Evolutionary conservation across 441 rosid species (phyloP), one percentile per base, ranked within the genome.

Genomic region (Brassica hybrid): DNA sequence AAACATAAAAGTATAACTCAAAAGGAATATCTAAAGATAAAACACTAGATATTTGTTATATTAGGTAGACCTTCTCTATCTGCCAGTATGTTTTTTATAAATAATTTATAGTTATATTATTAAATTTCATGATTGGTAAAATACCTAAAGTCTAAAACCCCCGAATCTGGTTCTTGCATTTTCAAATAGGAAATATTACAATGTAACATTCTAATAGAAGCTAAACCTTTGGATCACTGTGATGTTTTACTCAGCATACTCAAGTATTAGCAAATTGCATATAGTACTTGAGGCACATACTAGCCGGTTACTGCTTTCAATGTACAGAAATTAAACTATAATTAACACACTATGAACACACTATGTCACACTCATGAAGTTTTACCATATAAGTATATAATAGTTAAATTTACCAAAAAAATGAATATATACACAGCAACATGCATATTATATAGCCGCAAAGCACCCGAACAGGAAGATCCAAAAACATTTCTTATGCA

Each of bases 401-500:
- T 54, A 54, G 1, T 50, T 58, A 58, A 19, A 58, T 21, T 58
- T 19, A 58, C 62, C 5, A 56, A 56, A 4, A 52, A 6, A 32
- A 13, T 62, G 7, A 12, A 12, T 11, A 62, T 13, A 59, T 58
- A 59, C 19, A 65, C 38, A 64, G 14, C 14, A 54, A 45, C 62
- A 36, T 13, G 69, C 10, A 34, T 54, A 54, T 54, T 54, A 7
- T 54, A 54, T 62, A 65, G 75, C 78, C 82, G 73, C 65, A 79
- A 73, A 79, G 75, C 70, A 54, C 43, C 32, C 38, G 57, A 63
- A 57, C 75, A 57, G 0, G 75, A 79, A 73, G 71, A 79, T 73
- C 71, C 75, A 79, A 54, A 73, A 68, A 63, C 34, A 71, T 69
- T 67, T 71, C 73, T 36, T 48, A 48, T 67, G 71, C 82, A 73